Evolutionary conservation across 2,329 filamentous ascomycete species (phyloP).

Genomic region (Pseudocercospora vitis): DNA sequence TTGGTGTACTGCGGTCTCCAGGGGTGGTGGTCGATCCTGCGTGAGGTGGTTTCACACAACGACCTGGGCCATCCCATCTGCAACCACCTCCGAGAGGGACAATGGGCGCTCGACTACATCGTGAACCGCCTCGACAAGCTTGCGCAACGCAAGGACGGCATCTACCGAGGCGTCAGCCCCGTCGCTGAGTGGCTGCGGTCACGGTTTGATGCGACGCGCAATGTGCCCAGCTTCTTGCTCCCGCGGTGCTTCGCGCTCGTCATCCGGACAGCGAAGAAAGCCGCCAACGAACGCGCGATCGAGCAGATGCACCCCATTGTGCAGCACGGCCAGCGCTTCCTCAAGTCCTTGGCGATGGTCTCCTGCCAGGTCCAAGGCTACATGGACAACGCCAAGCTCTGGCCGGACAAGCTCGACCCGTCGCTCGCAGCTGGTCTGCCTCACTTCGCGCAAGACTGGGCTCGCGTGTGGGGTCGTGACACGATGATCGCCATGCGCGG

Average conservation of each 20-base stretch:
- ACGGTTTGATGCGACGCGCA: constrained; percentile 81
- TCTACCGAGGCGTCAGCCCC: constrained; percentile 61
- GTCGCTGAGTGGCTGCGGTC: constrained; percentile 77
- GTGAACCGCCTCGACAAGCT: constrained; percentile 71
- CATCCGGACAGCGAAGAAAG: constrained; percentile 81
- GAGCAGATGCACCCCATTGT: constrained; percentile 77
- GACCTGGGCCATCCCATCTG: constrained; percentile 91
- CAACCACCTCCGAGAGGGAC: constrained; percentile 84
- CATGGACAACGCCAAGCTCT: constrained; percentile 86
- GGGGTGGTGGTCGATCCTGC: constrained; percentile 94
- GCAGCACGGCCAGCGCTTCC: constrained; percentile 78
- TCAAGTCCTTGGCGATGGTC: constrained; percentile 85
- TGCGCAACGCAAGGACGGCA: constrained; percentile 56
- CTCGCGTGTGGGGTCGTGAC: constrained; percentile 94
- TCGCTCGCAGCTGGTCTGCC: constrained; percentile 89
- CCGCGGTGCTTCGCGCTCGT: constrained; percentile 92
- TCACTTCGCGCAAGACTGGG: constrained; percentile 92
- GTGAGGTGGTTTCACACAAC: constrained; percentile 81
- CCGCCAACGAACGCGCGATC: constrained; percentile 75
- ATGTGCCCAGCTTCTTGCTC: constrained; percentile 82
- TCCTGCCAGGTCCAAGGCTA: constrained; percentile 87
- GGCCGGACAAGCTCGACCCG: constrained; percentile 79
- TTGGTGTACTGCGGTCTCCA: constrained; percentile 96
- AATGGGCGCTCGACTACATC: constrained; percentile 91
- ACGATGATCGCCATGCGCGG: constrained; percentile 95